Evolutionary conservation across 306 rosid species (phyloP).

Genomic region (Urtica urens): DNA sequence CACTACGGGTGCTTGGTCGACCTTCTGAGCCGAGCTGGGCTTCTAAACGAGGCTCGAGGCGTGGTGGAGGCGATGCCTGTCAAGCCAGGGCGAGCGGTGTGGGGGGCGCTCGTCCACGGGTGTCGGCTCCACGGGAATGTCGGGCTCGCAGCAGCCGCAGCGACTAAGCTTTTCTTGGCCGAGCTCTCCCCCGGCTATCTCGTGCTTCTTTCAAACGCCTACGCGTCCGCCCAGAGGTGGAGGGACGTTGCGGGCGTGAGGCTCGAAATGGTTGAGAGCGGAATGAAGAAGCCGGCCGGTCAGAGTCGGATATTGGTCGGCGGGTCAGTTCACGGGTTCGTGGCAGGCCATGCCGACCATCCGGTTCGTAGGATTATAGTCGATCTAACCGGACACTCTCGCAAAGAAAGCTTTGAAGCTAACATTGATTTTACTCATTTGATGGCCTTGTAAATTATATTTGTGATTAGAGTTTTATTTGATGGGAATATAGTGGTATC

Average conservation of each 20-base stretch:
- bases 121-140: slow-evolving; percentile 60
- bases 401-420: too few species aligned
- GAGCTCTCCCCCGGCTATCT: slow-evolving; percentile 54
- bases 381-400: slow-evolving; percentile 35
- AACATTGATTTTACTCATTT: too few species aligned
- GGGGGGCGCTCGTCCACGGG: slow-evolving; percentile 78
- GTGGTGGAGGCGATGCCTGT: slow-evolving; percentile 60
- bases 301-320: slow-evolving; percentile 58
- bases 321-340: slow-evolving; percentile 45
- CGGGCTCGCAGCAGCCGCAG: slow-evolving; percentile 41
- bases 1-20: slow-evolving; percentile 90
- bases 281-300: slow-evolving; percentile 59
- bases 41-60: slow-evolving; percentile 47
- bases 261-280: slow-evolving; percentile 45
- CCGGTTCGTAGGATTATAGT: slow-evolving; percentile 36
- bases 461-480: too few species aligned
- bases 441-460: too few species aligned
- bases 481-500: too few species aligned
- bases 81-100: slow-evolving; percentile 50
- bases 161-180: slow-evolving; percentile 28
- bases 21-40: slow-evolving; percentile 78
- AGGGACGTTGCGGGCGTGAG: slow-evolving; percentile 45
- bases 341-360: slow-evolving; percentile 47
- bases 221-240: slow-evolving; percentile 54
- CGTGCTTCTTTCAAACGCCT: slow-evolving; percentile 52